These are phyloP conservation scores for Rosa persica DNA, from an alignment of 306 rosid genomes.

Conservation along the genomic window DNA sequence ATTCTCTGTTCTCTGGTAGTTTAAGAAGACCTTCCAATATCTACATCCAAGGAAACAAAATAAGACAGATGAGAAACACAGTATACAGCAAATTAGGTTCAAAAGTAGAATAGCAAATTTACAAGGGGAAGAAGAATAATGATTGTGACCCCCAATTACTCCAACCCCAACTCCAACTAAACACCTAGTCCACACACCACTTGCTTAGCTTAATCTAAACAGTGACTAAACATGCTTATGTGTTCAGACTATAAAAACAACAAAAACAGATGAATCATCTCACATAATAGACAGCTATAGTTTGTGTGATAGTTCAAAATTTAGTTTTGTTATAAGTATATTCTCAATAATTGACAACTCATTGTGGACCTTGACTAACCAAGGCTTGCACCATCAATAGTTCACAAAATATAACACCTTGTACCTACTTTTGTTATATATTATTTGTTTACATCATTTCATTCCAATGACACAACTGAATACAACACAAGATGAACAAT, in stretches of 20 bases:
- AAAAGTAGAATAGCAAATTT: background rate
- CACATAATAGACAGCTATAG: constrained; percentile 4
- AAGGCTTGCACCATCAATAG: background rate
- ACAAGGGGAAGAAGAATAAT: background rate
- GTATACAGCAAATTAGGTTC: background rate
- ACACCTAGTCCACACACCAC: background rate
- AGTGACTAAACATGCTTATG: background rate
- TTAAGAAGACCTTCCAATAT: constrained; percentile 89
- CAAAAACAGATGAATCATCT: background rate
- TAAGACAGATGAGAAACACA: background rate
- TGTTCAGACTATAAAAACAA: background rate
- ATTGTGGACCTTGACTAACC: constrained; percentile 14
- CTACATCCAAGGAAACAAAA: constrained; percentile 37
- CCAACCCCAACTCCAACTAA: background rate
- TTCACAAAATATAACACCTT: background rate
- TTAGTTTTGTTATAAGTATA: background rate
- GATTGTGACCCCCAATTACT: background rate
- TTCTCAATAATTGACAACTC: constrained; percentile 13
- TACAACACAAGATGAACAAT: background rate
- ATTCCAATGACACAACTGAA: background rate
- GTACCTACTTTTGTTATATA: background rate
- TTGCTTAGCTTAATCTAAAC: background rate
- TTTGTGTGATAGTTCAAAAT: background rate
- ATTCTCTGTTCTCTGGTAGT: constrained; percentile 79
- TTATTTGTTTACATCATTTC: background rate